Conservation (phyloP, 2,329 filamentous ascomycete species). For the Diaporthe aspalathi region DNA sequence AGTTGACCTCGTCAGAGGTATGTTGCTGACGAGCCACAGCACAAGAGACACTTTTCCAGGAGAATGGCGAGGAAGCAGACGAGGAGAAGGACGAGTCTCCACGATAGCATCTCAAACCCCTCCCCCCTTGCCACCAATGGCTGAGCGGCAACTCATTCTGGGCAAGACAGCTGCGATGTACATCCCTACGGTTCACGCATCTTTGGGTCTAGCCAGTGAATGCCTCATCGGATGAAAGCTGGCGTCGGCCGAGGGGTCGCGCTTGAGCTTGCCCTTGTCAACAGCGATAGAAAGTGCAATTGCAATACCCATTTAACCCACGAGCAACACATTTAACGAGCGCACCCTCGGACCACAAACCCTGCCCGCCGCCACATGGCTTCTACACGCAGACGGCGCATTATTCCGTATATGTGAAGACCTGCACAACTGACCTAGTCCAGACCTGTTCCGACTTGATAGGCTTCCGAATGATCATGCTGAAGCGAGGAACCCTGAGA, state of each 20-base stretch:
- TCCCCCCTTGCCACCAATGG: too few relatives aligned
- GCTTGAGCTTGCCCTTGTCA: background rate
- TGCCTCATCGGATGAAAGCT: too few relatives aligned
- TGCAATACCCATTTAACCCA: slow-evolving; percentile 13
- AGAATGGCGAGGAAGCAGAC: slow-evolving; percentile 57
- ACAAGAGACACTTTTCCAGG: slow-evolving; percentile 70
- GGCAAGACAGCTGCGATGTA: too few relatives aligned
- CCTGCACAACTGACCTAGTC: background rate
- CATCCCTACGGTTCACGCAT: background rate
- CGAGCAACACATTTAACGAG: background rate
- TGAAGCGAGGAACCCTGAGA: background rate
- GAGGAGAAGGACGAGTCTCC: slow-evolving; percentile 58
- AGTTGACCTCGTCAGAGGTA: background rate
- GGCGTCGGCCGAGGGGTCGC: background rate
- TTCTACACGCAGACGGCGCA: background rate
- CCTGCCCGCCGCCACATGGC: background rate
- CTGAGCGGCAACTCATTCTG: background rate
- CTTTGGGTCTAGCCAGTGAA: too few relatives aligned
- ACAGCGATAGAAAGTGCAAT: slow-evolving; percentile 4
- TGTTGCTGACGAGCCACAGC: slow-evolving; percentile 53
- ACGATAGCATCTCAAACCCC: slow-evolving; percentile 56
- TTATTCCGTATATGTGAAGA: background rate
- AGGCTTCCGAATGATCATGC: background rate
- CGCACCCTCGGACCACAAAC: too few relatives aligned
- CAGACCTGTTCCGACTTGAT: background rate